phyloP scores from a whole-genome alignment of 495 filamentous ascomycete species.

The Filosporella fistucella region DNA sequence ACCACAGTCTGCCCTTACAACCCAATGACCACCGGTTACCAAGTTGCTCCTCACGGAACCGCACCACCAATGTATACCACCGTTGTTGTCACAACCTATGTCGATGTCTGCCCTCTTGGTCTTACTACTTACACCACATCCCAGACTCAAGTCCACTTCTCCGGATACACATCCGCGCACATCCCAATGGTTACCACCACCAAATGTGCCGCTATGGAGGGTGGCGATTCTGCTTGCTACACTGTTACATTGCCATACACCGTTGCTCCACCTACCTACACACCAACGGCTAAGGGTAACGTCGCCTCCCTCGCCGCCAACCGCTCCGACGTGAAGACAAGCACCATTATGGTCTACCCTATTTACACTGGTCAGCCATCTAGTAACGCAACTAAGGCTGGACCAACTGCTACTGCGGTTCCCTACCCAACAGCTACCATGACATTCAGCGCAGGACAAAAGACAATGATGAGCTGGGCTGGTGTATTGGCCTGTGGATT shows the following conservation, averaged over 20 bases:
- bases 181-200: constrained; percentile 2
- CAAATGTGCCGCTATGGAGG: neutral
- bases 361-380: too few relatives aligned
- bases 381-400: too few relatives aligned
- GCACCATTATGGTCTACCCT: too few relatives aligned
- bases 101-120: constrained; percentile 3
- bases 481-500: too few relatives aligned
- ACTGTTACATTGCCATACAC: constrained; percentile 5
- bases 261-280: neutral
- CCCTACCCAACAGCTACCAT: too few relatives aligned
- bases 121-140: constrained; percentile 1
- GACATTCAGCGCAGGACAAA: too few relatives aligned
- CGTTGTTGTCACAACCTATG: constrained; percentile 8
- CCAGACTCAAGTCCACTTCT: neutral
- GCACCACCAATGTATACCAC: constrained; percentile 2
- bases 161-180: neutral
- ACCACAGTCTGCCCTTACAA: constrained; percentile 41
- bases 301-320: neutral
- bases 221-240: neutral
- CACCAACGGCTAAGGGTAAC: neutral
- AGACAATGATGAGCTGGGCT: too few relatives aligned
- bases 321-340: neutral
- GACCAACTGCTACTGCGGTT: too few relatives aligned
- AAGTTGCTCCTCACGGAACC: neutral
- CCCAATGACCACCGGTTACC: constrained; percentile 15